A percentile compares a stretch with the other conserved stretches of the same genome.
These are phyloP conservation scores for Thalassiosira livingstoniorum DNA, from an alignment of 352 stramenopile genomes.

Conservation along the genomic window DNA sequence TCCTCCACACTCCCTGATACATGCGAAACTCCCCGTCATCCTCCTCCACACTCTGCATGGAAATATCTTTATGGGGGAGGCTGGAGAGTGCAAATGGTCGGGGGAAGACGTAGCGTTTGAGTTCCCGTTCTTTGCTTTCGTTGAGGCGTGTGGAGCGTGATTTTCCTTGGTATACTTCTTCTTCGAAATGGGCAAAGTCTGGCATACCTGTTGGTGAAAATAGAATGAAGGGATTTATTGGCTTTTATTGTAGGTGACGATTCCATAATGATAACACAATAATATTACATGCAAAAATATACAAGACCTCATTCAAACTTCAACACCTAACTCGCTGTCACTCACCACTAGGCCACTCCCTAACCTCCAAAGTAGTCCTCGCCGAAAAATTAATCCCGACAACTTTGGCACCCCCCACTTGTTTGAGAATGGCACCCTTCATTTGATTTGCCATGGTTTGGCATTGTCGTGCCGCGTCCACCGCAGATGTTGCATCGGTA, in stretches of 20 bases:
- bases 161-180: conserved; percentile 78
- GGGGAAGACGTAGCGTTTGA: conserved; percentile 80
- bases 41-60: conserved; percentile 82
- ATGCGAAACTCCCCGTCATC: conserved; percentile 86
- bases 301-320: no score
- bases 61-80: conserved; percentile 81
- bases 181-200: conserved; percentile 78
- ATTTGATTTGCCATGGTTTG: conserved; percentile 61
- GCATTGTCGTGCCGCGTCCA: conserved; percentile 65
- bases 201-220: conserved; percentile 62
- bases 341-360: conserved; percentile 69
- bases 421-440: conserved; percentile 74
- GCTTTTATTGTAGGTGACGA: no score
- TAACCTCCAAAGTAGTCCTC: conserved; percentile 78
- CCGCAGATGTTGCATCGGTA: neutral
- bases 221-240: no score
- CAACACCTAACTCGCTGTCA: conserved; percentile 1
- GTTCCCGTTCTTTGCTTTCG: conserved; percentile 60
- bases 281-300: no score
- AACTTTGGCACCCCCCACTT: conserved; percentile 85
- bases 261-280: no score
- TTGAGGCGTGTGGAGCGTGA: conserved; percentile 55
- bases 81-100: conserved; percentile 78
- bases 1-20: conserved; percentile 86
- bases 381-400: conserved; percentile 85